These are phyloP conservation scores for Aureobasidium sp. DNA, from an alignment of 2,329 filamentous ascomycete genomes.

Conservation along the genomic window DNA sequence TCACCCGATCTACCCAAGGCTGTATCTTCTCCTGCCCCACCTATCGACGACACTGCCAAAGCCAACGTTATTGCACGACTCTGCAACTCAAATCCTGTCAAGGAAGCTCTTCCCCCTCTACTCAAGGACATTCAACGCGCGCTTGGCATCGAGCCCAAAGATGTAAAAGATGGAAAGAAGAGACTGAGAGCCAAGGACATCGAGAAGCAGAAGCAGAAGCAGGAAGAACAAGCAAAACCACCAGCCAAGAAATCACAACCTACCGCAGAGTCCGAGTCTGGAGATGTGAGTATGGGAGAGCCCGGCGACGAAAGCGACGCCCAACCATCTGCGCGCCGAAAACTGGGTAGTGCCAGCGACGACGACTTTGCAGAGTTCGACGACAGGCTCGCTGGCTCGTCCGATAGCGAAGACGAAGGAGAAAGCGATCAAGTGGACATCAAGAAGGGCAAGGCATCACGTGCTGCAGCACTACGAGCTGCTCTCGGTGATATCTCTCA, in stretches of 20 bases:
- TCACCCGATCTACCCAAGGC: constrained; percentile 37
- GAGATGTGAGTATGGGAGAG: not conserved
- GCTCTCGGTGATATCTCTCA: constrained; percentile 11
- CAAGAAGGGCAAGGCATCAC: constrained; percentile 17
- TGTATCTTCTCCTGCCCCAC: constrained; percentile 29
- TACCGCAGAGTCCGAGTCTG: constrained; percentile 1
- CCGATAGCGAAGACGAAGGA: constrained; percentile 25
- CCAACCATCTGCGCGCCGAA: not conserved
- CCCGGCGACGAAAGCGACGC: not conserved
- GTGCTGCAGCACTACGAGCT: constrained; percentile 14
- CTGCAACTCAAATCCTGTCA: constrained; percentile 52
- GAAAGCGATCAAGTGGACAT: constrained; percentile 18
- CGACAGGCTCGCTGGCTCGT: constrained; percentile 31
- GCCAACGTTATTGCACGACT: constrained; percentile 51
- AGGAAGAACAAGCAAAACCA: not conserved
- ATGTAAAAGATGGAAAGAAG: constrained; percentile 18
- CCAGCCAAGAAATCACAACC: not conserved
- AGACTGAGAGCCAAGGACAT: constrained; percentile 21
- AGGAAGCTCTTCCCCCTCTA: constrained; percentile 42
- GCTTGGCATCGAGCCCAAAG: constrained; percentile 23
- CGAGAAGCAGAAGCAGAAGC: constrained; percentile 5
- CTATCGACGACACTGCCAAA: constrained; percentile 35
- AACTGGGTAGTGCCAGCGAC: not conserved
- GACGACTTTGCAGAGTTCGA: constrained; percentile 24
- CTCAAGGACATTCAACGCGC: constrained; percentile 33